Conservation (phyloP, 345 rosid genomes). For the Cardamine resedifolia region DNA sequence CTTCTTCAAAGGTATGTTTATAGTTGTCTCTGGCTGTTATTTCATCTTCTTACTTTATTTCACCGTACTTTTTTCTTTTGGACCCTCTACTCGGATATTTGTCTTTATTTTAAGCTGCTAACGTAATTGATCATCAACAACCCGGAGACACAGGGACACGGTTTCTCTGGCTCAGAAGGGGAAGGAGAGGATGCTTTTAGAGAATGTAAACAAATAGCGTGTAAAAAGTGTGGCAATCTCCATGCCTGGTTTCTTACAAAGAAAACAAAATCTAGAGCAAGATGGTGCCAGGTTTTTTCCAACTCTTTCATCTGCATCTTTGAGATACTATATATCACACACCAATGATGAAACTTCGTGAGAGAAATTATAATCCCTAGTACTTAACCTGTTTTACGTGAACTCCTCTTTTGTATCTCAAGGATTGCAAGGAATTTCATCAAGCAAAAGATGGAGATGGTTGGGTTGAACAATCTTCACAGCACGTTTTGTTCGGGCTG, state of each 20-base stretch:
- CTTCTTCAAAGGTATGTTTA: slow-evolving; percentile 76
- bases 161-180: slow-evolving; percentile 62
- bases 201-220: slow-evolving; percentile 83
- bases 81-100: slow-evolving; percentile 1
- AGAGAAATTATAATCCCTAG: slow-evolving; percentile 7
- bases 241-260: slow-evolving; percentile 79
- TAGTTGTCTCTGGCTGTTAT: no score
- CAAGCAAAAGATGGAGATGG: slow-evolving; percentile 99
- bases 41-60: no score
- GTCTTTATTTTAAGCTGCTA: slow-evolving; percentile 28
- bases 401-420: slow-evolving; percentile 26
- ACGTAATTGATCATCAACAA: slow-evolving; percentile 42
- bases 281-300: slow-evolving; percentile 98
- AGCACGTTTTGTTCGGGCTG: slow-evolving; percentile 75
- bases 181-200: slow-evolving; percentile 61
- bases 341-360: slow-evolving; percentile 1
- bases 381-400: background rate
- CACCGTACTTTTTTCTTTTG: no score
- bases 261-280: slow-evolving; percentile 81
- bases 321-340: background rate
- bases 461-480: slow-evolving; percentile 93
- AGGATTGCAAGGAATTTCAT: slow-evolving; percentile 97
- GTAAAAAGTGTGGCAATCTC: slow-evolving; percentile 75
- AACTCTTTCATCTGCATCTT: slow-evolving; percentile 22
- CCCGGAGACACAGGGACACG: slow-evolving; percentile 46